Percentiles rank a stretch among this genome's conserved stretches.
Evolutionary conservation across 257 asterid species (phyloP).

Genomic region (Eustoma russellianum): DNA sequence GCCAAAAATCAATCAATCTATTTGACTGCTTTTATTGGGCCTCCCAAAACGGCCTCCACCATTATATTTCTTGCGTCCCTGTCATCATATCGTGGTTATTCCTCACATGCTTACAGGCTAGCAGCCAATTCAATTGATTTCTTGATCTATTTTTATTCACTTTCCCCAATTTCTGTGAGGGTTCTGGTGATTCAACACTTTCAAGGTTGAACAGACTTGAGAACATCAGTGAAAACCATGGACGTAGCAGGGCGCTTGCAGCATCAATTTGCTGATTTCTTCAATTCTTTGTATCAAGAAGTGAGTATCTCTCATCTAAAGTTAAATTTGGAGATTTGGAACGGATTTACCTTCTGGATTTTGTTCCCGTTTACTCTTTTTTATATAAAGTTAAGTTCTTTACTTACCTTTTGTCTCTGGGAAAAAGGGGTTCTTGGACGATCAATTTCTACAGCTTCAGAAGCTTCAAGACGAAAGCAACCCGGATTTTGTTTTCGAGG

Average conservation of each 20-base stretch:
- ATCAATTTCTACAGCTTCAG: constrained; percentile 23
- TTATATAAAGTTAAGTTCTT: neutral
- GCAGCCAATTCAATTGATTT: too few species aligned
- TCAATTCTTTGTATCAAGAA: constrained; percentile 14
- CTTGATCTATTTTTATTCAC: too few species aligned
- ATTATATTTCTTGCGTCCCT: too few species aligned
- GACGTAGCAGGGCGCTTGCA: constrained; percentile 16
- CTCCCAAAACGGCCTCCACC: too few species aligned
- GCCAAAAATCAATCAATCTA: too few species aligned
- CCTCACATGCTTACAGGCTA: too few species aligned
- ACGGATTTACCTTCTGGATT: neutral
- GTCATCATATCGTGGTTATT: too few species aligned
- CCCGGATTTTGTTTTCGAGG: constrained; percentile 30
- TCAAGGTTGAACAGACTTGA: too few species aligned
- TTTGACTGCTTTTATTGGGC: too few species aligned
- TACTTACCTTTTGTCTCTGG: too few species aligned
- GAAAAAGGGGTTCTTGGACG: constrained; percentile 20
- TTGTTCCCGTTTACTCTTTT: constrained; percentile 1
- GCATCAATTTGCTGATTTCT: constrained; percentile 11
- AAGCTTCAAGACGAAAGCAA: constrained; percentile 22
- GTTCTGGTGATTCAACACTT: too few species aligned
- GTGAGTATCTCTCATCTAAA: constrained; percentile 7
- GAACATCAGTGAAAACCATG: constrained; percentile 1
- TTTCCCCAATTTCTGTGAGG: too few species aligned
- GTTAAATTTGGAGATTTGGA: neutral